These are phyloP conservation scores for Nicotiana knightiana DNA, from an alignment of 257 asterid species.

Conservation along the genomic window DNA sequence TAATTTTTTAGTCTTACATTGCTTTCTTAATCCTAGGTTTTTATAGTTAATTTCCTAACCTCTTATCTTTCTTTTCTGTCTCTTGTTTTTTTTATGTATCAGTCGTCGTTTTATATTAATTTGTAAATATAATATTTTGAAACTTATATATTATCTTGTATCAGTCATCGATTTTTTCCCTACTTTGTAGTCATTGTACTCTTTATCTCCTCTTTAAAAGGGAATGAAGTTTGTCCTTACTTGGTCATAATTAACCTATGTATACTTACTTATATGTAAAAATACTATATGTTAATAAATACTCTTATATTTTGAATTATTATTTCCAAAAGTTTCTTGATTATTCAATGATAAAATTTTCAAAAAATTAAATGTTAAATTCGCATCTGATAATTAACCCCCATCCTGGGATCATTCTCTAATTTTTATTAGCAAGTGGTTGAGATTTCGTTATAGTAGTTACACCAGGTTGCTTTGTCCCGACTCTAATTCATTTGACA, in stretches of 20 bases:
- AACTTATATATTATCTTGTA: too few relatives aligned
- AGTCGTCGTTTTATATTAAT: too few relatives aligned
- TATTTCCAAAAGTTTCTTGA: too few relatives aligned
- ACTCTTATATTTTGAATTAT: too few relatives aligned
- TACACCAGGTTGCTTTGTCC: neutral
- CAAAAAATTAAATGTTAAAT: too few relatives aligned
- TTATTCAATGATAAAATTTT: too few relatives aligned
- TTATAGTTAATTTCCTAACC: neutral
- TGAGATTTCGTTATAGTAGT: neutral
- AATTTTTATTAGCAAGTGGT: neutral
- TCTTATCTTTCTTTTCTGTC: neutral
- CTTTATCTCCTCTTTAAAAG: neutral
- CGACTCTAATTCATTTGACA: neutral
- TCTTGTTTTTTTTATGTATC: neutral
- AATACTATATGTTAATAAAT: too few relatives aligned
- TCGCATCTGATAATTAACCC: too few relatives aligned
- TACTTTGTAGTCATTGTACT: neutral
- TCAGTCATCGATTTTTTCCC: neutral
- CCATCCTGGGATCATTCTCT: too few relatives aligned
- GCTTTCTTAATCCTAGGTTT: constrained; percentile 6
- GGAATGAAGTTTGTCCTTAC: neutral
- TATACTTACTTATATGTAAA: too few relatives aligned
- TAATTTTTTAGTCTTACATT: neutral
- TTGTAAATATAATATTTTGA: too few relatives aligned
- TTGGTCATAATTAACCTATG: neutral